A percentile compares a stretch with the other conserved stretches of the same genome.
phyloP scores from a whole-genome alignment of 768 basidiomycete genomes.

The Trametes punicea region DNA sequence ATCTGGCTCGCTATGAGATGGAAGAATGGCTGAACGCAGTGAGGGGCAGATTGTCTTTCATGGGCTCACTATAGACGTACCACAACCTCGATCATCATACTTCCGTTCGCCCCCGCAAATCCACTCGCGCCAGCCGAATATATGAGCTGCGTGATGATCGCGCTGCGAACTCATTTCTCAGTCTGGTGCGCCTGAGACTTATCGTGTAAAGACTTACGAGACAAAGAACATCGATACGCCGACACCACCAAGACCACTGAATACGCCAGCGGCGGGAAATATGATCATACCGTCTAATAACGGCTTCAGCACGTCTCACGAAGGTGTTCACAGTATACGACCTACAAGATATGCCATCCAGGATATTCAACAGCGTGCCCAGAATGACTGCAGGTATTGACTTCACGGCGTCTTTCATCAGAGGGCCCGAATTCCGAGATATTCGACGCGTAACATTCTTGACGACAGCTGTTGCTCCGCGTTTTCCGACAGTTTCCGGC shows the following conservation, averaged over 20 bases:
- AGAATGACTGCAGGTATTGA: slow-evolving; percentile 82
- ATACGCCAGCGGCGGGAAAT: slow-evolving; percentile 82
- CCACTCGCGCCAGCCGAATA: slow-evolving; percentile 86
- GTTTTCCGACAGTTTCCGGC: slow-evolving; percentile 18
- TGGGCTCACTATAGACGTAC: slow-evolving; percentile 41
- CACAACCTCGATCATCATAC: slow-evolving; percentile 99
- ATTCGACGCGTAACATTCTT: background rate
- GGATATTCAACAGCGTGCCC: slow-evolving; percentile 81
- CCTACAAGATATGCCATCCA: slow-evolving; percentile 92
- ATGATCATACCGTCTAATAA: slow-evolving; percentile 87
- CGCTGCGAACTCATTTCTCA: slow-evolving; percentile 36
- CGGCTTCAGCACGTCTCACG: background rate
- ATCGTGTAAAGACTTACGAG: slow-evolving; percentile 61
- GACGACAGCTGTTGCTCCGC: slow-evolving; percentile 9
- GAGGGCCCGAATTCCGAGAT: background rate
- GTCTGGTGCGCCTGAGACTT: too few relatives aligned
- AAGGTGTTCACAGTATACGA: slow-evolving; percentile 11
- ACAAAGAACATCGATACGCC: slow-evolving; percentile 97
- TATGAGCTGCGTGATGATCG: slow-evolving; percentile 76
- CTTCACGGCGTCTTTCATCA: slow-evolving; percentile 29
- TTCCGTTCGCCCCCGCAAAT: slow-evolving; percentile 87
- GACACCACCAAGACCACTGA: slow-evolving; percentile 75
- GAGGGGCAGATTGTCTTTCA: background rate
- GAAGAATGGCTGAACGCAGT: slow-evolving; percentile 76
- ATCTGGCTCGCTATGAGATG: slow-evolving; percentile 86